phyloP scores from a whole-genome alignment of 345 rosid species.

The Gossypium turneri region DNA sequence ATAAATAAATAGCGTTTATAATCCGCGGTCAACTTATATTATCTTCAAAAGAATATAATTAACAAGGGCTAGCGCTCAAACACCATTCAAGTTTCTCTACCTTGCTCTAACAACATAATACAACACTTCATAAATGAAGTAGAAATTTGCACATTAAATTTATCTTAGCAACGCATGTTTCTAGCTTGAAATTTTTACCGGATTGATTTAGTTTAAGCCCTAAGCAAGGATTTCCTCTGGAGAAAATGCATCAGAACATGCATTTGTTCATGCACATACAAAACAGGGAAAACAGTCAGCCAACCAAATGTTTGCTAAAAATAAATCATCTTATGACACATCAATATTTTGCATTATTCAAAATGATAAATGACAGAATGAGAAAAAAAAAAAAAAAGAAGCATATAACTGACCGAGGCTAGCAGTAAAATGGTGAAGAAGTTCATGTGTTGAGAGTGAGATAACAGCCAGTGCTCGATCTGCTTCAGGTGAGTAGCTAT shows the following conservation, averaged over 20 bases:
- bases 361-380: background rate
- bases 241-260: conserved; percentile 8
- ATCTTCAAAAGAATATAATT: background rate
- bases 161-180: background rate
- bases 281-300: background rate
- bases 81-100: background rate
- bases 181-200: conserved; percentile 1
- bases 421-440: conserved; percentile 86
- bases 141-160: background rate
- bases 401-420: conserved; percentile 72
- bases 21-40: background rate
- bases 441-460: conserved; percentile 79
- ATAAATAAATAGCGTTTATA: background rate
- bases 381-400: background rate
- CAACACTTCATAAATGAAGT: background rate
- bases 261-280: background rate
- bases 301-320: background rate
- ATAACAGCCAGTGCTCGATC: conserved; percentile 61
- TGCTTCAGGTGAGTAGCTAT: conserved; percentile 45
- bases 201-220: background rate
- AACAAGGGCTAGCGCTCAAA: background rate
- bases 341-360: background rate
- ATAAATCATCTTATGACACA: background rate
- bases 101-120: background rate
- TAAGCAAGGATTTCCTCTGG: background rate